Evolutionary conservation across 2,329 filamentous ascomycete genomes (phyloP), one percentile per base, ranked within the genome.

Genomic region (Ceratocystis eucalypticola): DNA sequence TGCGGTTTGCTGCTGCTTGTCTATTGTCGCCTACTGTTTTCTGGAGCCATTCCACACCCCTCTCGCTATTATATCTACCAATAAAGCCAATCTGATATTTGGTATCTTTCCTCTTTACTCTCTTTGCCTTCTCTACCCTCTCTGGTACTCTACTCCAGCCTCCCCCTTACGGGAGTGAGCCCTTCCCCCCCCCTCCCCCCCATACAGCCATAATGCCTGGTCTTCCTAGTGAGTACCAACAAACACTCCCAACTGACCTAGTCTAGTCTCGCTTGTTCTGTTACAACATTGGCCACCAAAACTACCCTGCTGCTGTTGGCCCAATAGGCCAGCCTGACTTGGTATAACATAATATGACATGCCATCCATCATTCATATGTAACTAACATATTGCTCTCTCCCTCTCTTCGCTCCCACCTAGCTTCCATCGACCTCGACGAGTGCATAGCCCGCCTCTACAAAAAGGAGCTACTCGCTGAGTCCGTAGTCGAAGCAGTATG

Each of bases 401-500:
- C 65, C 20, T 30, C 22, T 20, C 41, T 50, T 22, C 48, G 37
- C 46, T 28, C 33, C 37, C 41, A 46, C 62, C 59, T 73, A 96
- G 92, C 89, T 72, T 96, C 91, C 77, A 92, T 99, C 78, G 93
- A 99, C 77, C 85, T 99, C 73, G 94, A 99, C 80, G 91, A 97
- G 83, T 99, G 94, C 79, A 97, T 99, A 78, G 86, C 90, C 75
- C 88, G 93, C 71, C 84, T 99, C 65, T 97, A 97, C 79, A 93
- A 94, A 75, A 96, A 96, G 76, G 94, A 97, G 76, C 84, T 99
- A 68, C 85, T 99, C 68, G 92, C 94, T 72, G 94, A 99, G 78
- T 96, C 93, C 53, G 92, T 99, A 71, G 93, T 99, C 77, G 94
- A 99, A 79, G 94, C 94, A 73, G 93, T 99, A 85, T 99, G 94